A percentile compares a stretch with the other conserved stretches of the same genome.
These are phyloP conservation scores for Symbiotaphrina buchneri DNA, from an alignment of 495 filamentous ascomycete species.

Conservation along the genomic window DNA sequence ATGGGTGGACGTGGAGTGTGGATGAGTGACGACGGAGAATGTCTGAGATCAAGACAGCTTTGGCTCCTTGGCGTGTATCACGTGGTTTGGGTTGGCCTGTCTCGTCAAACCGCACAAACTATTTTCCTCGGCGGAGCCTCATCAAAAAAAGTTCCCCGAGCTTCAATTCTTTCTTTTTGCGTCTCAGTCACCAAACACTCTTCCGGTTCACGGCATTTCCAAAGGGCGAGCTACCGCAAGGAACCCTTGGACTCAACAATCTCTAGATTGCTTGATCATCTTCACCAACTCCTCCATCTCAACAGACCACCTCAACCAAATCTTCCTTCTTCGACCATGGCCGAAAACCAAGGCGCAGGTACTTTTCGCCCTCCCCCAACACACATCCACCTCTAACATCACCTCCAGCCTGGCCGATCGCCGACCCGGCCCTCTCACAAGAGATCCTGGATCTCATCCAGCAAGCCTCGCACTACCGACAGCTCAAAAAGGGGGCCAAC, in stretches of 20 bases:
- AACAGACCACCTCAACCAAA: neutral
- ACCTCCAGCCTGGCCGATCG: slow-evolving; percentile 62
- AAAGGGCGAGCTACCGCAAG: slow-evolving; percentile 39
- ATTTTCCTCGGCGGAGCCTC: too few relatives aligned
- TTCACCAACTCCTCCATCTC: neutral
- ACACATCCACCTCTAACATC: slow-evolving; percentile 4
- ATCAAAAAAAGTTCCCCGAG: too few relatives aligned
- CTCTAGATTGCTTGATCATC: too few relatives aligned
- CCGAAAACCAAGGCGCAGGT: slow-evolving; percentile 5
- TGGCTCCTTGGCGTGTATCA: too few relatives aligned
- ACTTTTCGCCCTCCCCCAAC: neutral
- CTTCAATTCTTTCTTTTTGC: too few relatives aligned
- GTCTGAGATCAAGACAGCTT: too few relatives aligned
- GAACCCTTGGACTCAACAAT: slow-evolving; percentile 29
- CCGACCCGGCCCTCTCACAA: slow-evolving; percentile 58
- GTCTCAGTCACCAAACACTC: too few relatives aligned
- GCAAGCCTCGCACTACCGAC: slow-evolving; percentile 62
- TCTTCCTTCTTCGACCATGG: slow-evolving; percentile 3
- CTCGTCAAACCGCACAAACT: too few relatives aligned
- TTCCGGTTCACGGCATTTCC: too few relatives aligned
- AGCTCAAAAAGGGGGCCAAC: slow-evolving; percentile 73
- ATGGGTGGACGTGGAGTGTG: too few relatives aligned
- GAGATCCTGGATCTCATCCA: slow-evolving; percentile 74
- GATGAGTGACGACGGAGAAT: too few relatives aligned
- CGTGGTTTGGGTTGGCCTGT: too few relatives aligned